Percentiles rank a stretch among this genome's conserved stretches.
These are phyloP conservation scores for Friedmanniomyces endolithicus DNA, from an alignment of 495 filamentous ascomycete genomes.

Conservation along the genomic window DNA sequence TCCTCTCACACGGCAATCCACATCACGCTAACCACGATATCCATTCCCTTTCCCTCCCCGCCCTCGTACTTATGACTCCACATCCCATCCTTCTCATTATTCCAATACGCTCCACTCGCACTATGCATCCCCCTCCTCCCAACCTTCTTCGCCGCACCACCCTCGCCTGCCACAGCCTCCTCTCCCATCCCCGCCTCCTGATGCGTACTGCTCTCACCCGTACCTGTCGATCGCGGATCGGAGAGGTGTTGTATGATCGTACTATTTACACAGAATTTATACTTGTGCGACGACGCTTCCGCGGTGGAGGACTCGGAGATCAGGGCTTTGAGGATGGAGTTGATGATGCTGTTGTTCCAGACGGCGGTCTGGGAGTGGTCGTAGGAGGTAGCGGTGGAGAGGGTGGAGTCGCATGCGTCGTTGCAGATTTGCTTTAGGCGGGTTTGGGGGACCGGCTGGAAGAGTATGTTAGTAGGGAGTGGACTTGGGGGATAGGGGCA, in stretches of 20 bases:
- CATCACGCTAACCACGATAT: conserved; percentile 81
- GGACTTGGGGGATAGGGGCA: not conserved
- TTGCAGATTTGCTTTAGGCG: conserved; percentile 61
- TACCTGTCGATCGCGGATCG: conserved; percentile 30
- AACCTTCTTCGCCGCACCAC: conserved; percentile 35
- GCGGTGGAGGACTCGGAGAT: conserved; percentile 56
- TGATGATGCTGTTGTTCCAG: conserved; percentile 91
- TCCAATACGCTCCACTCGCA: conserved; percentile 91
- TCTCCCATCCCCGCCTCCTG: not conserved
- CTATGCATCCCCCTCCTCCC: conserved; percentile 92
- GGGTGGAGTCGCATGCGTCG: conserved; percentile 71
- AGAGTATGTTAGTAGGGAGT: conserved; percentile 2
- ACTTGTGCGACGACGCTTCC: conserved; percentile 34
- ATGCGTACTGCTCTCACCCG: not conserved
- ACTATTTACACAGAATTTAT: conserved; percentile 91
- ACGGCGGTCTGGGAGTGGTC: conserved; percentile 63
- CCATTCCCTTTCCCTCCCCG: conserved; percentile 70
- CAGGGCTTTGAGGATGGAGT: conserved; percentile 70
- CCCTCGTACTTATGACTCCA: conserved; percentile 94
- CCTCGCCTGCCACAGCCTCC: conserved; percentile 24
- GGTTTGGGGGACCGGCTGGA: conserved; percentile 59
- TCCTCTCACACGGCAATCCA: conserved; percentile 49
- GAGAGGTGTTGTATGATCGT: conserved; percentile 86
- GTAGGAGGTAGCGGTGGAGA: conserved; percentile 60
- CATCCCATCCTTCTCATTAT: conserved; percentile 93